Base-by-base conservation (phyloP, 139 green algal species). In the Auxenochlorella protothecoides region DNA sequence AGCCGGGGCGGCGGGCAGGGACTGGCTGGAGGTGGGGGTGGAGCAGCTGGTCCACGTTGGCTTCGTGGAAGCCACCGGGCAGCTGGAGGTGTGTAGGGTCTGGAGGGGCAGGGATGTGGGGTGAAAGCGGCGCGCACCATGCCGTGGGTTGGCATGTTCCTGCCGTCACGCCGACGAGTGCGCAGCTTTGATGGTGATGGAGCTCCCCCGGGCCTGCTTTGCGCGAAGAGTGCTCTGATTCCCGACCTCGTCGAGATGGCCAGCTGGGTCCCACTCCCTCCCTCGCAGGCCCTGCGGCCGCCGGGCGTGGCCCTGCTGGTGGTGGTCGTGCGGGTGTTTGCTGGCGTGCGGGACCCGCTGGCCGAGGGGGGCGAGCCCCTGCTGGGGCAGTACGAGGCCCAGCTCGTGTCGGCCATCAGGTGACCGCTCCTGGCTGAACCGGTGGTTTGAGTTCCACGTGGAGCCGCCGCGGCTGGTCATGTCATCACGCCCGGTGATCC, bases 361-460 rank as follows among this genome's bases (percentile, higher is more conserved):
- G 66, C 80, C 13, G 80, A 82, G 53, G 79, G 55, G 2, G 27
- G 27, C 27, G 59, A 60, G 12, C 76, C 74, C 16, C 78, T 95
- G 14, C 80, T 95, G 62, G 86, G 88, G 83, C 88, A 91, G 79
- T 90, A 91, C 79, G 85, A 92, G 72, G 90, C 90, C 6, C 89
- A 93, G 75, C 79, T 91, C 57, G 84, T 93, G 53, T 87, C 87
- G 6, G 80, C 90, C 13, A 78, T 92, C 53, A 74, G 89, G 64
- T 80, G 71, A 55, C 27, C 27, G 27, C 27, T 44, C 27, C 27
- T 44, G 27, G 27, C 27, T 1, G 27, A 44, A 44, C 27, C 27
- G 27, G 27, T 44, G 27, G 27, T 0, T 44, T 44, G 27, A 1
- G 27, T 44, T 44, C 27, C 27, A 44, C 27, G 0, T 44, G 27